Evolutionary conservation across 202 grass and related monocot species (phyloP).

Genomic region (Eragrostis tef): DNA sequence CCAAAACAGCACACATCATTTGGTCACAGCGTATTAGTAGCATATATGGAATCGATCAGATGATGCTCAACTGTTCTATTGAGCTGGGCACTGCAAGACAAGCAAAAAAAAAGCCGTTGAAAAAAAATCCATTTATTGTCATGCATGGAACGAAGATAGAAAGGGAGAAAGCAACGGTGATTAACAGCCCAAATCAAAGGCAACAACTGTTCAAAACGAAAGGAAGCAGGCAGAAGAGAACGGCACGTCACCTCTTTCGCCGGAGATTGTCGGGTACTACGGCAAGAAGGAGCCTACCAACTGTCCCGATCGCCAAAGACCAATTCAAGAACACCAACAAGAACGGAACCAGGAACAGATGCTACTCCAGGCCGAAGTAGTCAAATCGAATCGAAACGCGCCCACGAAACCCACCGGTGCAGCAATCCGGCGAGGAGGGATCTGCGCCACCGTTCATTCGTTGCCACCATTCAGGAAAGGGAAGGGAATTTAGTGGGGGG

Average conservation of each 20-base stretch:
- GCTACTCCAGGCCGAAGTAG: neutral
- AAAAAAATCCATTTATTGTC: neutral
- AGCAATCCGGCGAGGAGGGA: slow-evolving; percentile 5
- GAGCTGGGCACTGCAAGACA: slow-evolving; percentile 4
- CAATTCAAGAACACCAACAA: slow-evolving; percentile 20
- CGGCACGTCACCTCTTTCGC: neutral
- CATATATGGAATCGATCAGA: slow-evolving; percentile 21
- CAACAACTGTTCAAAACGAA: neutral
- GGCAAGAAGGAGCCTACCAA: neutral
- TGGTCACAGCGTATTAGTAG: neutral
- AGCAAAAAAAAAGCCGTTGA: neutral
- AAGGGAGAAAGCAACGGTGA: slow-evolving; percentile 46
- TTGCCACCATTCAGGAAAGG: slow-evolving; percentile 1
- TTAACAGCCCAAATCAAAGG: slow-evolving; percentile 17
- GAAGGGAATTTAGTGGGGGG: slow-evolving; percentile 45
- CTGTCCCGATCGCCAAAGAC: no score
- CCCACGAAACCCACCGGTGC: slow-evolving; percentile 6
- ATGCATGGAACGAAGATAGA: slow-evolving; percentile 33
- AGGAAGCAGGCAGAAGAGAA: slow-evolving; percentile 15
- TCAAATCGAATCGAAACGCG: slow-evolving; percentile 40
- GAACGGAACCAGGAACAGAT: neutral
- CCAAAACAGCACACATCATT: slow-evolving; percentile 5
- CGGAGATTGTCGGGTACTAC: slow-evolving; percentile 26
- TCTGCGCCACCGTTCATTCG: slow-evolving; percentile 45
- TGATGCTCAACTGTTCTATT: slow-evolving; percentile 7